phyloP scores from a whole-genome alignment of 1,139 yeast genomes.

The Entelexis sorbosivorans region DNA sequence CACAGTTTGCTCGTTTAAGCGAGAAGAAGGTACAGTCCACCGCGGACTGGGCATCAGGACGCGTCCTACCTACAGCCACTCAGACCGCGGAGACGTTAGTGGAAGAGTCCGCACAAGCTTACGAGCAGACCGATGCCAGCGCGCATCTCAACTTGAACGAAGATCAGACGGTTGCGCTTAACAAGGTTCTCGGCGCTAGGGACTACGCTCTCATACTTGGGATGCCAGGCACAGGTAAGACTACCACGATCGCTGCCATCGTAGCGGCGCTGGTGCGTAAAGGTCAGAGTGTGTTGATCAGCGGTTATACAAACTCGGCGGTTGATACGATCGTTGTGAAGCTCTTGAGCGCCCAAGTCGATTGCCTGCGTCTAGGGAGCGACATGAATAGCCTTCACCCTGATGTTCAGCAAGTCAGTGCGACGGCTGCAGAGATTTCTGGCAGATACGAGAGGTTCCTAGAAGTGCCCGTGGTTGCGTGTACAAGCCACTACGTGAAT shows the following conservation, averaged over 20 bases:
- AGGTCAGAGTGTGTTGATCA: conserved; percentile 58
- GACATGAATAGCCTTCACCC: conserved; percentile 54
- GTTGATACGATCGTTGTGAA: conserved; percentile 84
- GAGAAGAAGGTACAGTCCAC: conserved; percentile 11
- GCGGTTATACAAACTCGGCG: conserved; percentile 91
- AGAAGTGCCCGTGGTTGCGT: conserved; percentile 66
- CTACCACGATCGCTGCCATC: conserved; percentile 76
- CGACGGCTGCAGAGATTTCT: conserved; percentile 3
- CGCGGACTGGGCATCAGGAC: conserved; percentile 15
- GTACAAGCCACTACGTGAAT: conserved; percentile 72
- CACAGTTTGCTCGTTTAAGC: conserved; percentile 26
- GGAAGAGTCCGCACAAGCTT: neutral
- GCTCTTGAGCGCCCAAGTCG: conserved; percentile 39
- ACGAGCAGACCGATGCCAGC: neutral
- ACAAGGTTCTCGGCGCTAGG: conserved; percentile 49
- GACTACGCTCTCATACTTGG: conserved; percentile 80
- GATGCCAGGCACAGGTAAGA: conserved; percentile 99
- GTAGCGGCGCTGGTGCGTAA: conserved; percentile 49
- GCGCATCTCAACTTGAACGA: conserved; percentile 37
- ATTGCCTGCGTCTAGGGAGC: conserved; percentile 35
- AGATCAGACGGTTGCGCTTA: conserved; percentile 63
- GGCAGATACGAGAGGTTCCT: conserved; percentile 27
- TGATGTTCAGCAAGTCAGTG: conserved; percentile 38
- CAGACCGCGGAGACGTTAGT: neutral
- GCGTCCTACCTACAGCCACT: conserved; percentile 4